phyloP scores from a whole-genome alignment of 768 basidiomycete species.

The Clavaria fumosa region DNA sequence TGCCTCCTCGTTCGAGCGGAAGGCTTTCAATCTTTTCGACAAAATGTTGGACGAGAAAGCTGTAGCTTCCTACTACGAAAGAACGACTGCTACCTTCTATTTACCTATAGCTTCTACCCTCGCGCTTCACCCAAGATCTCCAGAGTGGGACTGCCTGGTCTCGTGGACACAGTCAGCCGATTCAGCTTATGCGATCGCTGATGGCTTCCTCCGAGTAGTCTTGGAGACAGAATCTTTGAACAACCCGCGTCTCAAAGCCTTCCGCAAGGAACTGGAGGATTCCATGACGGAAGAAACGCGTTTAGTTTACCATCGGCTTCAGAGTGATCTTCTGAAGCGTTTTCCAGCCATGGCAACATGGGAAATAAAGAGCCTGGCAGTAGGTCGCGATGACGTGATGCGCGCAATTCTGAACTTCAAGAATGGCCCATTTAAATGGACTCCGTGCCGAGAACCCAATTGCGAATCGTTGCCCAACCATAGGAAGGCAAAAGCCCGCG shows the following conservation, averaged over 20 bases:
- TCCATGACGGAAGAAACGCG: slow-evolving; percentile 7
- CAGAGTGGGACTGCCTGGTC: slow-evolving; percentile 10
- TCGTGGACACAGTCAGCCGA: slow-evolving; percentile 9
- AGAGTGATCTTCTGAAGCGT: slow-evolving; percentile 5
- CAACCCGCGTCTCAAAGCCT: not conserved
- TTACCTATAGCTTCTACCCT: slow-evolving; percentile 11
- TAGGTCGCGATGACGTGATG: slow-evolving; percentile 10
- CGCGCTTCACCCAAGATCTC: slow-evolving; percentile 9
- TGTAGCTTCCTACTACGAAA: slow-evolving; percentile 7
- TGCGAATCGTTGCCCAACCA: slow-evolving; percentile 4
- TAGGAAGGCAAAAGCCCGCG: slow-evolving; percentile 2
- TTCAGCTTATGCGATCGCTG: slow-evolving; percentile 10
- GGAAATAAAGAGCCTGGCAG: slow-evolving; percentile 9
- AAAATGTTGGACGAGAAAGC: slow-evolving; percentile 1
- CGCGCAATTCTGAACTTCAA: slow-evolving; percentile 9
- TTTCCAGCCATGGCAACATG: slow-evolving; percentile 8
- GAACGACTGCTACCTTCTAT: slow-evolving; percentile 10
- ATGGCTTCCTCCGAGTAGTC: slow-evolving; percentile 7
- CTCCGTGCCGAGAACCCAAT: slow-evolving; percentile 3
- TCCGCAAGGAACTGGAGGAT: too few relatives aligned
- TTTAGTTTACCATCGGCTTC: slow-evolving; percentile 4
- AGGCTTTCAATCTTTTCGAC: not conserved
- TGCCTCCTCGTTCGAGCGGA: not conserved
- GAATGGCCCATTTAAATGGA: slow-evolving; percentile 12
- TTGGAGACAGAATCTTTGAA: not conserved